Conservation (phyloP, 192 early-diverging fungal genomes). For the Diversispora eburnea region DNA sequence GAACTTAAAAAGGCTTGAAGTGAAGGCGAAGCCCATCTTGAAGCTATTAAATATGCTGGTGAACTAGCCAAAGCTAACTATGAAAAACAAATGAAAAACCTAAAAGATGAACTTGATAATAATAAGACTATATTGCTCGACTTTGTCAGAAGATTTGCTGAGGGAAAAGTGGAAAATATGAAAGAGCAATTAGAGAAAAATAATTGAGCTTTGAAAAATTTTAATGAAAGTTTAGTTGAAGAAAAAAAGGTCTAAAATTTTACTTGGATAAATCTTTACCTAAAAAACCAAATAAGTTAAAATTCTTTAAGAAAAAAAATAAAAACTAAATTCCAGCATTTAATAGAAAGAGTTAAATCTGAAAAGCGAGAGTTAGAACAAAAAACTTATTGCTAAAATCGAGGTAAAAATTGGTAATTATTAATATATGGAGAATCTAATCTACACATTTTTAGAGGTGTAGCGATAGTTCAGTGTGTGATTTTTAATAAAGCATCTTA, state of each 20-base stretch:
- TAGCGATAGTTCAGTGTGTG: constrained; percentile 16
- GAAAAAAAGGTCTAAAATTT: constrained; percentile 13
- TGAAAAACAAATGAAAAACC: background rate
- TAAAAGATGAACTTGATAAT: constrained; percentile 13
- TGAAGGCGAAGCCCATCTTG: background rate
- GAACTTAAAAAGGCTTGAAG: background rate
- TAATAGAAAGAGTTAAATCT: constrained; percentile 28
- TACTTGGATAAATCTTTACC: constrained; percentile 26
- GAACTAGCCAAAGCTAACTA: background rate
- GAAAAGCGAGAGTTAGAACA: constrained; percentile 21
- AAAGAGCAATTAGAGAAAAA: constrained; percentile 18
- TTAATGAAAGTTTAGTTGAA: constrained; percentile 24
- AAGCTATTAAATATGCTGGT: background rate
- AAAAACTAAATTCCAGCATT: constrained; percentile 30
- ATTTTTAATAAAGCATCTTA: constrained; percentile 27
- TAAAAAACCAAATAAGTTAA: constrained; percentile 26
- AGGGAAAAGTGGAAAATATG: constrained; percentile 23
- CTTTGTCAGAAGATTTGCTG: constrained; percentile 19
- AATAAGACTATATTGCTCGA: constrained; percentile 17
- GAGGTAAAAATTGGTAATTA: constrained; percentile 22
- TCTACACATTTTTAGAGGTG: constrained; percentile 22
- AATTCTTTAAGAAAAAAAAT: constrained; percentile 26
- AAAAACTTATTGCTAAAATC: constrained; percentile 29
- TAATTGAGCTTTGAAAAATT: constrained; percentile 18
- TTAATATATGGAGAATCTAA: constrained; percentile 22